A percentile compares a stretch with the other conserved stretches of the same genome.
Evolutionary conservation across 1,284 basidiomycete species (phyloP).

Genomic region (Rhodotorula sp.): DNA sequence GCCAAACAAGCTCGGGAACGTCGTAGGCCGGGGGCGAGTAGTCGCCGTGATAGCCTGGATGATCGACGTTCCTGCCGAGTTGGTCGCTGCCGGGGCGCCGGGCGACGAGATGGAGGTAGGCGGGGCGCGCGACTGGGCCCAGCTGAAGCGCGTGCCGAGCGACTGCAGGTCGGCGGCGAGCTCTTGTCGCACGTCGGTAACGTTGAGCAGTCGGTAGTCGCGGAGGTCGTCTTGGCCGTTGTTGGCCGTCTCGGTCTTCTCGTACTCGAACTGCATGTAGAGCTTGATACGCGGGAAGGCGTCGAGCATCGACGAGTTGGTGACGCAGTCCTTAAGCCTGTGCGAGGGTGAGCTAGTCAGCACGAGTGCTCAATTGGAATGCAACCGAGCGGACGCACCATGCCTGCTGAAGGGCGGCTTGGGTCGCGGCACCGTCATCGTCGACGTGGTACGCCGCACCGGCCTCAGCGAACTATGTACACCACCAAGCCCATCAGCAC

Average conservation of each 20-base stretch:
- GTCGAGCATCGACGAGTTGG: conserved; percentile 30
- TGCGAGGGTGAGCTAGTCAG: neutral
- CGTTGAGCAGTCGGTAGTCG: conserved; percentile 43
- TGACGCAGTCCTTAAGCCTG: conserved; percentile 38
- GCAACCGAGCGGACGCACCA: conserved; percentile 30
- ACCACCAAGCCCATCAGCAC: neutral
- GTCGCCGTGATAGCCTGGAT: conserved; percentile 38
- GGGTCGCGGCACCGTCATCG: conserved; percentile 32
- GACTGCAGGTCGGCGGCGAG: conserved; percentile 33
- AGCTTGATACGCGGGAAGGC: conserved; percentile 39
- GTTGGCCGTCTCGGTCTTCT: conserved; percentile 42
- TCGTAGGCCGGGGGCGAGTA: conserved; percentile 31
- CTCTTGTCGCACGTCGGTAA: conserved; percentile 31
- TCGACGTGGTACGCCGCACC: conserved; percentile 45
- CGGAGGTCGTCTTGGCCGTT: conserved; percentile 37
- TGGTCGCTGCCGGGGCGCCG: conserved; percentile 33
- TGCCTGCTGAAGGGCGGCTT: conserved; percentile 39
- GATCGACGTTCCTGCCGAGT: conserved; percentile 28
- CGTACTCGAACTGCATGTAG: conserved; percentile 45
- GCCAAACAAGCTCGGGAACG: conserved; percentile 40
- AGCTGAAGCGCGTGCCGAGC: conserved; percentile 34
- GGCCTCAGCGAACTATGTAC: conserved; percentile 41
- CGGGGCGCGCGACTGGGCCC: conserved; percentile 31
- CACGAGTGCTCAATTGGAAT: no score
- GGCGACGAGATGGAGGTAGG: conserved; percentile 36